Evolutionary conservation across 176 grass and related monocot genomes (phyloP), one percentile per base, ranked within the genome.

Genomic region (Avena insularis): DNA sequence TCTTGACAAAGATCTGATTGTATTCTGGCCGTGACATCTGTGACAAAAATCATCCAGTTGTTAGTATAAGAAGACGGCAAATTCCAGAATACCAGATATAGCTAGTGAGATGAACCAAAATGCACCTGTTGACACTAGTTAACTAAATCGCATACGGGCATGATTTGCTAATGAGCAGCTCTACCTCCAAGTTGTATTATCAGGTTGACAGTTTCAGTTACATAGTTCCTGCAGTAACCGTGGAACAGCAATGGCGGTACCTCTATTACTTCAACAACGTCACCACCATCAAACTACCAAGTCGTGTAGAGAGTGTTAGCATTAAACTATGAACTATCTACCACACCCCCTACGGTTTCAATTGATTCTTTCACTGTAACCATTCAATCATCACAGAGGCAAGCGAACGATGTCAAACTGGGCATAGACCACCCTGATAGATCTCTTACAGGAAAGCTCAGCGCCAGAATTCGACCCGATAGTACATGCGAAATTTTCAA

Each of bases 1-100:
- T 95, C 83, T 90, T 92, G 74, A 95, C 86, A 47, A 95, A 95
- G 6, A 95, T 45, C 36, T 86, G 70, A 53, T 90, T 92, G 93
- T 90, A 90, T 1, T 95, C 47, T 53, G 90, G 93, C 1, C 80
- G 90, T 47, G 93, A 88, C 84, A 85, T 95, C 93, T 95, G 90
- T 46, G 81, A 20, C 13, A 49, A 77, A 93, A 58, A 71, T 43
- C 53, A 76, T 65, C 45, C 51, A 85, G n/a, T 50, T 48, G 36
- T 63, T 29, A 51, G 36, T 12, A 25, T 20, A 54, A 86, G 72
- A 66, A 4, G 46, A 19, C 53, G 48, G 36, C 31, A 70, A 63
- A 47, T 19, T 71, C 16, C 2, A 78, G 19, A 71, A 48, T 36
- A 63, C 4, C 20, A 77, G 21, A 68, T 63, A 54, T 33, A 57